A percentile compares a stretch with the other conserved stretches of the same genome.
phyloP scores from a whole-genome alignment of 345 rosid species.

The Arabidopsis suecica region DNA sequence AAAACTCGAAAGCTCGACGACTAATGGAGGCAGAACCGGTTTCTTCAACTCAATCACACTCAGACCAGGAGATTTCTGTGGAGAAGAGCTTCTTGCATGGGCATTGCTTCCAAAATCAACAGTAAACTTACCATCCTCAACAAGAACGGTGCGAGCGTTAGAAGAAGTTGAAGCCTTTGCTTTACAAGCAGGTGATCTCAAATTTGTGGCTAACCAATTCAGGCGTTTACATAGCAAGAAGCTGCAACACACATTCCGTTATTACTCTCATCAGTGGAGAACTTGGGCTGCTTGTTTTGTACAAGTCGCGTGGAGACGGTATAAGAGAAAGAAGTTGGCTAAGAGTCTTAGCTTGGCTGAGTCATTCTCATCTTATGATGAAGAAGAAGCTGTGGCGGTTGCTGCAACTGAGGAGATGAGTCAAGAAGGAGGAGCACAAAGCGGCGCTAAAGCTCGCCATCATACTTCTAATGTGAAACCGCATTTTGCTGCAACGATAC shows the following conservation, averaged over 20 bases:
- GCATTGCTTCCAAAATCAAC: constrained; percentile 63
- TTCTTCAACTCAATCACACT: constrained; percentile 64
- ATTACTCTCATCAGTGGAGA: constrained; percentile 71
- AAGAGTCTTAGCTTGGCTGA: constrained; percentile 52
- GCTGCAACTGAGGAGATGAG: constrained; percentile 35
- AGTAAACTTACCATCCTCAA: constrained; percentile 62
- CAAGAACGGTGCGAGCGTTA: constrained; percentile 62
- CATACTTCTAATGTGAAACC: constrained; percentile 54
- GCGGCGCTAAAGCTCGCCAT: constrained; percentile 2
- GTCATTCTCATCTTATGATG: constrained; percentile 49
- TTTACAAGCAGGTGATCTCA: constrained; percentile 66
- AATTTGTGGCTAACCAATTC: constrained; percentile 68
- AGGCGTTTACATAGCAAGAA: constrained; percentile 70
- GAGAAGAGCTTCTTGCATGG: constrained; percentile 79
- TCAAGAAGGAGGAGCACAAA: constrained; percentile 35
- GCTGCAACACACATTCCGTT: constrained; percentile 65
- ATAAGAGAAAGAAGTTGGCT: constrained; percentile 54
- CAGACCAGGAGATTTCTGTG: constrained; percentile 68
- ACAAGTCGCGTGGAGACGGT: constrained; percentile 66
- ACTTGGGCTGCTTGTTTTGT: constrained; percentile 76
- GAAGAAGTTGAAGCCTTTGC: constrained; percentile 74
- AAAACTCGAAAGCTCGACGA: constrained; percentile 64
- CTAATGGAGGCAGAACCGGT: constrained; percentile 69
- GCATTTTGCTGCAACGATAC: constrained; percentile 69
- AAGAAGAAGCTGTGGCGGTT: constrained; percentile 40